Percentiles rank a stretch among this genome's conserved stretches.
phyloP scores from a whole-genome alignment of 129 eudicot species.

The Artemisia tridentata region DNA sequence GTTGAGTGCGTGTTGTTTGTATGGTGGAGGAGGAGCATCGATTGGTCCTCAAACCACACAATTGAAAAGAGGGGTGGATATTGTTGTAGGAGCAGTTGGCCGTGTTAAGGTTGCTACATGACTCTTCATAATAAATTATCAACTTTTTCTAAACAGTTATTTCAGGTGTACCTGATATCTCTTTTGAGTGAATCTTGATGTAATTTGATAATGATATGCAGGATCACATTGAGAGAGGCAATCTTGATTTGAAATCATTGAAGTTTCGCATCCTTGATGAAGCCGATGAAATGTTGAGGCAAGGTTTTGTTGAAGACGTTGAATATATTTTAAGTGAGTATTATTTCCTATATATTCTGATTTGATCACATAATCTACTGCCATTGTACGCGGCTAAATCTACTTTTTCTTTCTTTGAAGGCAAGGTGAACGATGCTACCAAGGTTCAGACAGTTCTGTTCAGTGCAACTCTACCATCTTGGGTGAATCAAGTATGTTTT shows the following conservation, averaged over 20 bases:
- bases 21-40: constrained; percentile 86
- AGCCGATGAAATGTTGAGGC: constrained; percentile 96
- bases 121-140: neutral
- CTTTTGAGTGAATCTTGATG: neutral
- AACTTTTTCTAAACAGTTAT: neutral
- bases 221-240: constrained; percentile 89
- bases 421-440: constrained; percentile 86
- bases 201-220: constrained; percentile 27
- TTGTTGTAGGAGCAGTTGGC: constrained; percentile 91
- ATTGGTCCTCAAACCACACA: constrained; percentile 53
- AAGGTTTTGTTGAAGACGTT: constrained; percentile 98
- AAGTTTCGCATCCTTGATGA: constrained; percentile 95
- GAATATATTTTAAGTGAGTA: constrained; percentile 74
- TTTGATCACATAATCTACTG: neutral
- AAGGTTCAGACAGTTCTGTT: constrained; percentile 98
- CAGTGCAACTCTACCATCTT: constrained; percentile 86
- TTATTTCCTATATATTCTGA: neutral
- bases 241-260: constrained; percentile 68
- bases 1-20: constrained; percentile 65
- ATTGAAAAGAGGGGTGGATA: constrained; percentile 88
- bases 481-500: constrained; percentile 83
- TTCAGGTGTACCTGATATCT: neutral
- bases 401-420: constrained; percentile 30
- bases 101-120: constrained; percentile 67
- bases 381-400: neutral